Conservation (phyloP, 345 rosid species). For the Citrus maxima region DNA sequence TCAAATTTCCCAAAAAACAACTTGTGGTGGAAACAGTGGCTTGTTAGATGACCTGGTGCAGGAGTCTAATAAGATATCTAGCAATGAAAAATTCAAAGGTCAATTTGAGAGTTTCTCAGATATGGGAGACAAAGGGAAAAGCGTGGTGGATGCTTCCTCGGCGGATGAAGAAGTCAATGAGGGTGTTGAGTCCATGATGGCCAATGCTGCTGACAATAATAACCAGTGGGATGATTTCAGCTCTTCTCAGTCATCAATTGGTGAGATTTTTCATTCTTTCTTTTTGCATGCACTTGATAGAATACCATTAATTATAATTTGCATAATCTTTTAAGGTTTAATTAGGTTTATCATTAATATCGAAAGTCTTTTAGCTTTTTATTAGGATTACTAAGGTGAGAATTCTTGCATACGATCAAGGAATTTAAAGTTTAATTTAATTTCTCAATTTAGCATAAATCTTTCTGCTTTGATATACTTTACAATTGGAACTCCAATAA, state of each 20-base stretch:
- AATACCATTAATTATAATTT: not conserved
- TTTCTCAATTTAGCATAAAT: not conserved
- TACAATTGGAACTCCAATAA: not conserved
- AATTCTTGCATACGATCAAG: not conserved
- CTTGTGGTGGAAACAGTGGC: constrained; percentile 35
- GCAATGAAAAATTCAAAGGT: constrained; percentile 19
- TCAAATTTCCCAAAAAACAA: constrained; percentile 8
- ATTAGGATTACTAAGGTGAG: not conserved
- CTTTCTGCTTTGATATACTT: too few relatives aligned
- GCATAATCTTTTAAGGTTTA: not conserved
- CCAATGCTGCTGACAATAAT: constrained; percentile 15
- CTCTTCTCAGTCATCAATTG: constrained; percentile 48
- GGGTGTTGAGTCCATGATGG: constrained; percentile 10
- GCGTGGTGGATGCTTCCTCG: not conserved
- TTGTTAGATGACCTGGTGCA: constrained; percentile 51
- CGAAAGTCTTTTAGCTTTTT: not conserved
- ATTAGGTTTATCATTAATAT: not conserved
- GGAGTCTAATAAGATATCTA: constrained; percentile 44
- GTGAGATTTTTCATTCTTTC: constrained; percentile 22
- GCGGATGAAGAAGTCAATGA: constrained; percentile 9
- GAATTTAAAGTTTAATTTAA: not conserved
- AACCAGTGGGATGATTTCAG: constrained; percentile 29
- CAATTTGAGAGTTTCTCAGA: not conserved
- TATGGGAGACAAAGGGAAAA: constrained; percentile 27
- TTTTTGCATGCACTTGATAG: not conserved